These are phyloP conservation scores for Cordyceps tenuipes DNA, from an alignment of 2,329 filamentous ascomycete species.

Conservation along the genomic window DNA sequence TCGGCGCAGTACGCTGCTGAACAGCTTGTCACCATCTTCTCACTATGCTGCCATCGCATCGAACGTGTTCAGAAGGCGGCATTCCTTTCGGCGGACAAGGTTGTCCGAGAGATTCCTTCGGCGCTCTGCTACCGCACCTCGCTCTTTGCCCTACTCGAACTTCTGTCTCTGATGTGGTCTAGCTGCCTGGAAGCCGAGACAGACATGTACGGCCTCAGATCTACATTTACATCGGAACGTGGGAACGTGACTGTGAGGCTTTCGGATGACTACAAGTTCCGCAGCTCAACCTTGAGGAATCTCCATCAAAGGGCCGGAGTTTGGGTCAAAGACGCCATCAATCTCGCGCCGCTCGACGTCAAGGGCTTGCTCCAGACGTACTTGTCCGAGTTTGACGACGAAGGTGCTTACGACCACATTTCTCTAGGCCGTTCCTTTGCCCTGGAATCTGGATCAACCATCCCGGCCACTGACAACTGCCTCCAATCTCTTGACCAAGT, in stretches of 20 bases:
- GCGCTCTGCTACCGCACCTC: slow-evolving; percentile 84
- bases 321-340: slow-evolving; percentile 76
- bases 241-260: slow-evolving; percentile 78
- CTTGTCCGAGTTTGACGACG: slow-evolving; percentile 87
- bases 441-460: slow-evolving; percentile 78
- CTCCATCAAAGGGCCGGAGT: slow-evolving; percentile 67
- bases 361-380: slow-evolving; percentile 96
- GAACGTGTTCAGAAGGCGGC: slow-evolving; percentile 85
- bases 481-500: slow-evolving; percentile 72
- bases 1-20: slow-evolving; percentile 86
- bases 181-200: slow-evolving; percentile 92
- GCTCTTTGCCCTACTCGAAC: slow-evolving; percentile 83
- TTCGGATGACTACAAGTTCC: slow-evolving; percentile 85
- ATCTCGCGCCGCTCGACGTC: slow-evolving; percentile 81
- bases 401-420: slow-evolving; percentile 83
- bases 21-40: slow-evolving; percentile 79
- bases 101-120: slow-evolving; percentile 78
- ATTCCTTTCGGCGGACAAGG: slow-evolving; percentile 71
- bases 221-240: slow-evolving; percentile 67
- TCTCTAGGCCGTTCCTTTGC: slow-evolving; percentile 91
- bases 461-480: slow-evolving; percentile 79
- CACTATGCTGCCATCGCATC: slow-evolving; percentile 87
- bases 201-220: slow-evolving; percentile 83
- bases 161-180: slow-evolving; percentile 89
- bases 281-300: slow-evolving; percentile 68